Conservation (phyloP, 75 land plant species). For the Selaginella moellendorffii region DNA sequence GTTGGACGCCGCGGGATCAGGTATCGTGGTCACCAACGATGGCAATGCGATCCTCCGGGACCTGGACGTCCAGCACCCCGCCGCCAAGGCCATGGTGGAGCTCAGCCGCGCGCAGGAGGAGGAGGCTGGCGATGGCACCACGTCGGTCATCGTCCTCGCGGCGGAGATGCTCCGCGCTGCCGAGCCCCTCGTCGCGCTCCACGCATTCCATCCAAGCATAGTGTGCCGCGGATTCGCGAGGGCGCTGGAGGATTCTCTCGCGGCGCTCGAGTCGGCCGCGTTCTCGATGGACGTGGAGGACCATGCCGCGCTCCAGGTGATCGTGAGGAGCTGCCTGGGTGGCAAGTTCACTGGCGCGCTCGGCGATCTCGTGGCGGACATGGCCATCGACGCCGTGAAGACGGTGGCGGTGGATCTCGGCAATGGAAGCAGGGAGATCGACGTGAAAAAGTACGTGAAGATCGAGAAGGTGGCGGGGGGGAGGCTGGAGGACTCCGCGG, state of each 20-base stretch:
- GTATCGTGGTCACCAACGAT: conserved; percentile 98
- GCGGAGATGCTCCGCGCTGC: conserved; percentile 98
- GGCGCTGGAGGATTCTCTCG: conserved; percentile 84
- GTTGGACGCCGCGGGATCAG: conserved; percentile 91
- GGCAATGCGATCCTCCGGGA: conserved; percentile 95
- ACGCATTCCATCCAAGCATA: conserved; percentile 87
- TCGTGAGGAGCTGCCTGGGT: conserved; percentile 86
- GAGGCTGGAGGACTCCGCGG: conserved; percentile 79
- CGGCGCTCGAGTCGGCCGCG: conserved; percentile 76
- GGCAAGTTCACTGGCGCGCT: conserved; percentile 91
- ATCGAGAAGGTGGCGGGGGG: conserved; percentile 96
- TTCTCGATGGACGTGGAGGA: conserved; percentile 67
- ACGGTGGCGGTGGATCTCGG: conserved; percentile 74
- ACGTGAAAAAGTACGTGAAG: conserved; percentile 89
- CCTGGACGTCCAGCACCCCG: conserved; percentile 90
- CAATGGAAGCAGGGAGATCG: conserved; percentile 75
- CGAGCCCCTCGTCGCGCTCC: conserved; percentile 74
- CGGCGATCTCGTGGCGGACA: conserved; percentile 82
- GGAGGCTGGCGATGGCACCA: conserved; percentile 99
- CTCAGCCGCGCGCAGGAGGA: conserved; percentile 97
- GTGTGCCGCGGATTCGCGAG: conserved; percentile 81
- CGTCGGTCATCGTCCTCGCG: conserved; percentile 58
- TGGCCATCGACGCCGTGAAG: conserved; percentile 80
- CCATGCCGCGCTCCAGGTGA: conserved; percentile 60
- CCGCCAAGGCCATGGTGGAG: conserved; percentile 97